Conservation (phyloP, 2,329 filamentous ascomycete species). For the Colletotrichum aenigma region DNA sequence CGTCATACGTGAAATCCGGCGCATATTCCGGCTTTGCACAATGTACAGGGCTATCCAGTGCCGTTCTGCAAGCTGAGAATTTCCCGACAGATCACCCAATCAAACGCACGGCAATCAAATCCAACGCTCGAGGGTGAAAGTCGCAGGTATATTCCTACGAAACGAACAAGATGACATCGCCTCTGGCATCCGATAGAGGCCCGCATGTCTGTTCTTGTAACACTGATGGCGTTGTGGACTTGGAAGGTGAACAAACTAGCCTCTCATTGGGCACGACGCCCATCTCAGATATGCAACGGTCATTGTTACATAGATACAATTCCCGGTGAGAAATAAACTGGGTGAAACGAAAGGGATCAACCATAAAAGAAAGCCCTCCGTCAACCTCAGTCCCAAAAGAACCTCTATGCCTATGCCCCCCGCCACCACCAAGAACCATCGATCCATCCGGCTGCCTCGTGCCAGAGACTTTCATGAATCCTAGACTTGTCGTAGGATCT, state of each 20-base stretch:
- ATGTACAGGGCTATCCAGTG: background rate
- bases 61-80: background rate
- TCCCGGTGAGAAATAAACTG: background rate
- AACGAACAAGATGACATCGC: background rate
- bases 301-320: background rate
- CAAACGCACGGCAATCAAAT: background rate
- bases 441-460: background rate
- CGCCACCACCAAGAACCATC: background rate
- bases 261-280: background rate
- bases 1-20: no score
- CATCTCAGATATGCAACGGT: background rate
- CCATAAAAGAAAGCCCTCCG: background rate
- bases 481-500: background rate
- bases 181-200: background rate
- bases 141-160: background rate
- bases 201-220: background rate
- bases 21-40: background rate
- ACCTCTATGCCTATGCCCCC: background rate
- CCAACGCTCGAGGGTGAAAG: rapidly evolving
- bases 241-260: background rate
- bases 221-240: background rate
- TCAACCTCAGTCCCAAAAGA: background rate
- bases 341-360: background rate
- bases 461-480: background rate
- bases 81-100: background rate